Conservation (phyloP, 2,329 filamentous ascomycete genomes). For the Elsinoe fawcettii region DNA sequence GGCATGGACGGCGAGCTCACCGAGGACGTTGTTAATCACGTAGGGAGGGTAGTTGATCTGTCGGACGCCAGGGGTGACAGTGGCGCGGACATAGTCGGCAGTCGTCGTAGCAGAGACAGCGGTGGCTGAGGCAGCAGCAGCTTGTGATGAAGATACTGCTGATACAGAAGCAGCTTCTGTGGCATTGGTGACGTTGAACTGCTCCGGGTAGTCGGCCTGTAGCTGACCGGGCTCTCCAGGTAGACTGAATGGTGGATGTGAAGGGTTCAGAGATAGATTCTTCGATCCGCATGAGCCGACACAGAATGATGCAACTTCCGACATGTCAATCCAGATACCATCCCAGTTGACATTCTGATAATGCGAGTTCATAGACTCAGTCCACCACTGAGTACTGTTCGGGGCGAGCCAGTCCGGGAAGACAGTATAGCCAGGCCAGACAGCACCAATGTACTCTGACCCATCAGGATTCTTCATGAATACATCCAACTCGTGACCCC, state of each 20-base stretch:
- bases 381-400: conserved; percentile 54
- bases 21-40: conserved; percentile 61
- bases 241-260: conserved; percentile 57
- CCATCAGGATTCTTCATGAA: conserved; percentile 32
- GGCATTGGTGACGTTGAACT: conserved; percentile 59
- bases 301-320: conserved; percentile 57
- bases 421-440: conserved; percentile 58
- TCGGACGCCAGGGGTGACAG: conserved; percentile 54
- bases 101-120: conserved; percentile 25
- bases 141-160: conserved; percentile 46
- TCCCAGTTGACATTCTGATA: conserved; percentile 48
- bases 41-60: conserved; percentile 70
- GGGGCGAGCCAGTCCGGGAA: conserved; percentile 55
- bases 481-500: conserved; percentile 28
- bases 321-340: conserved; percentile 55
- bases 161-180: conserved; percentile 58
- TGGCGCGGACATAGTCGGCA: conserved; percentile 41
- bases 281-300: conserved; percentile 62
- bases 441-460: conserved; percentile 40
- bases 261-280: conserved; percentile 59
- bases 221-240: conserved; percentile 57
- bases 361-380: conserved; percentile 45
- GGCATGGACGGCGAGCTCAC: conserved; percentile 52
- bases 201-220: conserved; percentile 58
- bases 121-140: conserved; percentile 30